Base-by-base conservation (phyloP, 768 basidiomycete species). In the Pleurotus citrinopileatus region DNA sequence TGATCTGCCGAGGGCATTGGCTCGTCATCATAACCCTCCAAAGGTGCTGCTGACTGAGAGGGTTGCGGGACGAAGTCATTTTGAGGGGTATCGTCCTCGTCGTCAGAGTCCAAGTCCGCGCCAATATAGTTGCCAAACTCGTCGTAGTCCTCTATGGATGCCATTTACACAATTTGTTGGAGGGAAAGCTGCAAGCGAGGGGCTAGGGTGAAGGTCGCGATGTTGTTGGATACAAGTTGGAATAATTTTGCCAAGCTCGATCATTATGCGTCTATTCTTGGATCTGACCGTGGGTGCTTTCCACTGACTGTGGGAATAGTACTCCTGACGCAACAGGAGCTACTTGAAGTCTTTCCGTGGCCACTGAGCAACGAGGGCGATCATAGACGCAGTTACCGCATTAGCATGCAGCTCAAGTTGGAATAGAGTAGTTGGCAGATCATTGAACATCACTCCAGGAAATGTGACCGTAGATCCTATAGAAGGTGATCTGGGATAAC, bases 111-210 rank as follows among this genome's bases (percentile, higher is more conserved):
- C 44, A 96, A 75, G 75, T 96, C 95, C 22, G 85, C 93, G 57
- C 94, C 95, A 67, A 98, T 95, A 72, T 98, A 97, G 79, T 97
- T 98, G 60, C 94, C 95, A 65, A 96, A 96, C 73, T 98, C 91
- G 63, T 92, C 90, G 63, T 92, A 92, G 67, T 92, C 90, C 62
- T 92, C 90, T 60, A 91, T 74, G 17, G 78, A 79, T 57, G 78
- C 74, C 74, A 77, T 76, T 22, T 51, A 36, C 25, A 47, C 51
- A 54, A 46, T 47, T 48, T 55, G 57, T 19, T 42, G 12, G 46
- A 17, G 42, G 29, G 17, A 54, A n/a, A 34, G 38, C 32, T 12
- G 37, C 44, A 20, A 23, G 42, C 47, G 29, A 28, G n/a, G 48
- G 34, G 55, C 36, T 50, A 45, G 28, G 29, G 34, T 28, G 57